These are phyloP conservation scores for Cucurbita argyrosperma DNA, from an alignment of 306 rosid genomes.

Conservation along the genomic window DNA sequence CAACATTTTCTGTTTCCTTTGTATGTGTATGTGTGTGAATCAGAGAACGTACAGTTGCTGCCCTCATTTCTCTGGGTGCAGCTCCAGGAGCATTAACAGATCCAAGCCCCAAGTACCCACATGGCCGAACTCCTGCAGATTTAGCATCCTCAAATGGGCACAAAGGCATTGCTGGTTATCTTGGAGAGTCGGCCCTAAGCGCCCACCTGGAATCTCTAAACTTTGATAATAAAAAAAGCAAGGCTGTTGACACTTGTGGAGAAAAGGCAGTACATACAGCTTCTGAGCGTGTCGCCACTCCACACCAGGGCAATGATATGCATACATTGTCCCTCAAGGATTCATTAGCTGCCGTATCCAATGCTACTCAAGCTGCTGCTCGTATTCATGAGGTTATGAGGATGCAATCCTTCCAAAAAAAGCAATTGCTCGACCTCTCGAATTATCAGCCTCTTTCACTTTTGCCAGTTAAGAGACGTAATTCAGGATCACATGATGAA, in stretches of 20 bases:
- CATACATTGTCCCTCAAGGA: conserved; percentile 55
- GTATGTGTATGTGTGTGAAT: not conserved
- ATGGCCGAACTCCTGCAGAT: conserved; percentile 75
- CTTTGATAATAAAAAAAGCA: conserved; percentile 27
- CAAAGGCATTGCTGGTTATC: conserved; percentile 90
- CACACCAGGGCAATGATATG: conserved; percentile 12
- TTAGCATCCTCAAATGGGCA: conserved; percentile 68
- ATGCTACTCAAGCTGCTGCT: conserved; percentile 75
- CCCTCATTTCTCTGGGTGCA: conserved; percentile 65
- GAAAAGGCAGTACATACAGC: conserved; percentile 29
- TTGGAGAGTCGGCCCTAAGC: conserved; percentile 50
- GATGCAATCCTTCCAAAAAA: conserved; percentile 75
- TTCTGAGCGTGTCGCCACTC: conserved; percentile 20
- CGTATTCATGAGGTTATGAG: conserved; percentile 74
- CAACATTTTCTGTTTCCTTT: not conserved
- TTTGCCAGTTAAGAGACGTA: conserved; percentile 25
- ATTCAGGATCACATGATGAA: conserved; percentile 27
- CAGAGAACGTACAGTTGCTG: conserved; percentile 73
- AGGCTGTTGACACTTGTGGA: conserved; percentile 23
- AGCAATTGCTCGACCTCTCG: conserved; percentile 45
- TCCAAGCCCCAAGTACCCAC: conserved; percentile 46
- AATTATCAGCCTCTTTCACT: conserved; percentile 49
- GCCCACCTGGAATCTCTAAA: conserved; percentile 44
- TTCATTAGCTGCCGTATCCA: conserved; percentile 70
- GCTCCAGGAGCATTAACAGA: conserved; percentile 65